Evolutionary conservation across 2,329 filamentous ascomycete species (phyloP), one percentile per base, ranked within the genome.

Genomic region (Beauveria varroae): DNA sequence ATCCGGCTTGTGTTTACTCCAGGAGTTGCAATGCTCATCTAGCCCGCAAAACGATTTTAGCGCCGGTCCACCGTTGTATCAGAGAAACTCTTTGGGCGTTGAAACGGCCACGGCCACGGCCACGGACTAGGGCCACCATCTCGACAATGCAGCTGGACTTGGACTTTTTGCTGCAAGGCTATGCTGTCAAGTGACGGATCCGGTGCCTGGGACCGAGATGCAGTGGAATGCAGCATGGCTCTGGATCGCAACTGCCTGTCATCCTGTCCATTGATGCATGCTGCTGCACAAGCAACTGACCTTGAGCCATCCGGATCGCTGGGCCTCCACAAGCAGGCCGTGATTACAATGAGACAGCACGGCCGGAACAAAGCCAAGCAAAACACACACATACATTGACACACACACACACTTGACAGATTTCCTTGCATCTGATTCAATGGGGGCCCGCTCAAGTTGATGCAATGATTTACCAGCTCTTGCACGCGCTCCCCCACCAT

Each of bases 351-450:
- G 53, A 61, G 60, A 37, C 34, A 37, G 34, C 34, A 37, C 30
- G 30, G 12, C 30, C 12, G 12, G 30, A 12, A 34, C 30, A 30
- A 28, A 50, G n/a, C 47, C 47, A 30, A 56, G 54, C 26, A 41
- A 43, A 16, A 20, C 37, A 28, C 2, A 28, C 26, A 28, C 26
- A 34, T 3, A 30, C n/a, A n/a, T n/a, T n/a, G n/a, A 26, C 18
- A 18, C 57, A 28, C 26, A 34, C 12, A 5, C 3, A 18, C 18
- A 24, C 37, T 28, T 28, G 26, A 28, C 26, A 28, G 26, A 30
- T 30, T 12, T 60, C 57, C 49, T 47, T 60, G 57, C 57, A 54
- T 52, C 37, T 53, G 57, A 34, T 60, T 60, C 57, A 53, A 53
- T 34, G 50, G 14, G 41, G 49, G 30, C 30, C 30, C 28, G 28